phyloP scores from a whole-genome alignment of 2,329 filamentous ascomycete genomes.

The Colletotrichum falcatum region DNA sequence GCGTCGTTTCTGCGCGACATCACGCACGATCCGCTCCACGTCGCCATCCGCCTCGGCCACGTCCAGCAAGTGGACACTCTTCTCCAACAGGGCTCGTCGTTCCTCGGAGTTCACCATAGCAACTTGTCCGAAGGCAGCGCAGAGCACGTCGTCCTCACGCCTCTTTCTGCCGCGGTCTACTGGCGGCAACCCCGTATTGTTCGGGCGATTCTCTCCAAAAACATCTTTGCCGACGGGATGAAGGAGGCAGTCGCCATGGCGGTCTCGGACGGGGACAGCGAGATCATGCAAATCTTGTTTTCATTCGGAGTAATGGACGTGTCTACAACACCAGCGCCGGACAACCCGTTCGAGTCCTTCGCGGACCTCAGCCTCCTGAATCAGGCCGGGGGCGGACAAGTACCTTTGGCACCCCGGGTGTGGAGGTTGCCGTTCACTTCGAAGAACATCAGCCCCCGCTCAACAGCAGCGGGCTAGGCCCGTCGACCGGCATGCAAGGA shows the following conservation, averaged over 20 bases:
- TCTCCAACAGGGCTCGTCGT: constrained; percentile 41
- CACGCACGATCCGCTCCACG: constrained; percentile 47
- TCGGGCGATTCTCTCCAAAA: constrained; percentile 42
- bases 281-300: constrained; percentile 43
- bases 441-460: neutral
- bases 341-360: constrained; percentile 6
- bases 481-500: neutral
- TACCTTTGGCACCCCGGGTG: too few relatives aligned
- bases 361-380: constrained; percentile 9
- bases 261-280: constrained; percentile 33
- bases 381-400: neutral
- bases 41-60: constrained; percentile 48
- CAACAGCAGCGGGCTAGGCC: neutral
- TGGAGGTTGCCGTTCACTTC: neutral
- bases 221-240: constrained; percentile 37
- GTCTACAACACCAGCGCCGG: neutral
- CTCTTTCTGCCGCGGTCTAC: constrained; percentile 46
- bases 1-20: constrained; percentile 43
- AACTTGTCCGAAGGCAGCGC: constrained; percentile 3
- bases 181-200: constrained; percentile 46
- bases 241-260: constrained; percentile 45
- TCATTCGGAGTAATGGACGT: constrained; percentile 24
- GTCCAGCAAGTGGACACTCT: constrained; percentile 40
- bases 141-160: constrained; percentile 43
- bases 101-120: constrained; percentile 41